These are phyloP conservation scores for Coemansia sp. DNA, from an alignment of 192 early-diverging fungal genomes.

Conservation along the genomic window DNA sequence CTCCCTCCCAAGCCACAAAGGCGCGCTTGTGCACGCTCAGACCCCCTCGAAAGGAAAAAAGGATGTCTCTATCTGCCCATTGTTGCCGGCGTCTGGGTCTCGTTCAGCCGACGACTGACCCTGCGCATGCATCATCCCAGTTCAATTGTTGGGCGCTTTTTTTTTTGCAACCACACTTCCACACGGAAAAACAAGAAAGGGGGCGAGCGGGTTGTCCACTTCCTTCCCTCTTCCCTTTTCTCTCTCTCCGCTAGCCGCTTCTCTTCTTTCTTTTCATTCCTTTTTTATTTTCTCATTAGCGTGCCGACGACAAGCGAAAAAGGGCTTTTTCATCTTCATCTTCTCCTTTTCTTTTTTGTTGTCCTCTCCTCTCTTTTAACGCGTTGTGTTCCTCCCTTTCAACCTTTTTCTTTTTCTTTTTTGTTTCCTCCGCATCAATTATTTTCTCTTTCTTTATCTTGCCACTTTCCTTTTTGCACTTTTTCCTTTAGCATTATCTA, in stretches of 20 bases:
- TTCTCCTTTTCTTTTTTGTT: constrained; percentile 10
- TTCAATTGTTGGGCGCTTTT: background rate
- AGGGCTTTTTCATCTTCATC: constrained; percentile 6
- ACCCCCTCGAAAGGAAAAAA: too few relatives aligned
- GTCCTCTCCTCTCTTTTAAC: too few relatives aligned
- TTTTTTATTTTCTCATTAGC: constrained; percentile 9
- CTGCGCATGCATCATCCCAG: background rate
- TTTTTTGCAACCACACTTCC: too few relatives aligned
- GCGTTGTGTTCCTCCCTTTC: too few relatives aligned
- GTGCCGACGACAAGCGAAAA: too few relatives aligned
- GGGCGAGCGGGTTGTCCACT: too few relatives aligned
- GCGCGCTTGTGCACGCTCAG: too few relatives aligned
- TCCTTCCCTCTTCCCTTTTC: too few relatives aligned
- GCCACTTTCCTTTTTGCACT: background rate
- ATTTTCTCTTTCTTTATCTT: constrained; percentile 2
- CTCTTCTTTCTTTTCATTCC: constrained; percentile 7
- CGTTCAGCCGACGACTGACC: background rate
- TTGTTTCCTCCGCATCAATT: background rate
- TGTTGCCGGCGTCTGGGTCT: too few relatives aligned
- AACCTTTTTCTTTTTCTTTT: constrained; percentile 12
- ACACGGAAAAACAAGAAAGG: background rate
- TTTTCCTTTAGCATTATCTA: background rate
- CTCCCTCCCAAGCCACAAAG: too few relatives aligned
- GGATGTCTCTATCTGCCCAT: too few relatives aligned
- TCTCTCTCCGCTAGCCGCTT: too few relatives aligned